Percentiles rank a stretch among this genome's conserved stretches.
phyloP scores from a whole-genome alignment of 148 eudicot genomes.

The Chenopodium album region DNA sequence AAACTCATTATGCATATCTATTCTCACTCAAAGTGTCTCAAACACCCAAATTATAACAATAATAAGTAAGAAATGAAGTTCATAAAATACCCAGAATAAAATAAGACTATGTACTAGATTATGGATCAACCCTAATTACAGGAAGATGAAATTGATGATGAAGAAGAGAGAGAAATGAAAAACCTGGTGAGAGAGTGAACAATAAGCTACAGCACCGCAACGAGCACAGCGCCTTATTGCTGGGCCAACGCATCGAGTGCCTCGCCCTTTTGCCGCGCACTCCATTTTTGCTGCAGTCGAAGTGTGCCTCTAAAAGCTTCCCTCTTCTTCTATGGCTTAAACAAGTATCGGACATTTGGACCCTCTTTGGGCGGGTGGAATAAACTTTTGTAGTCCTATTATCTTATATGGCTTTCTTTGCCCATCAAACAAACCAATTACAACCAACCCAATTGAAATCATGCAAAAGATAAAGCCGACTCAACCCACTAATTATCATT shows the following conservation, averaged over 20 bases:
- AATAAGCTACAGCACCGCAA: constrained; percentile 74
- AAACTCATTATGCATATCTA: background rate
- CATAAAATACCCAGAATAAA: constrained; percentile 13
- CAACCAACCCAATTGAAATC: no score
- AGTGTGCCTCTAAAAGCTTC: no score
- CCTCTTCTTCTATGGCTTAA: no score
- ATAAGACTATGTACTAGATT: background rate
- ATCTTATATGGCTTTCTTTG: no score
- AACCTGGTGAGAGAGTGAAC: constrained; percentile 87
- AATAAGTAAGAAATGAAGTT: background rate
- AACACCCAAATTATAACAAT: background rate
- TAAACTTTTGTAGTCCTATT: no score
- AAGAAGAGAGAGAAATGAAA: background rate
- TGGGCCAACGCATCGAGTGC: constrained; percentile 60
- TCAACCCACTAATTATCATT: no score
- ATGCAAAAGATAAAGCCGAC: no score
- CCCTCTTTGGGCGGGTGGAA: no score
- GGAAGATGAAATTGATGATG: background rate
- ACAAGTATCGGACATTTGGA: no score
- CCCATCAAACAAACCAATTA: no score
- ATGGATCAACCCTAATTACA: background rate
- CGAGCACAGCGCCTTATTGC: constrained; percentile 53
- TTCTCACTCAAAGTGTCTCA: background rate
- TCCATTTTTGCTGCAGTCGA: constrained; percentile 46
- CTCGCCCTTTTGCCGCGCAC: constrained; percentile 69